Evolutionary conservation across 768 basidiomycete species (phyloP), one percentile per base, ranked within the genome.

Genomic region (Trichaptum fuscoviolaceum): DNA sequence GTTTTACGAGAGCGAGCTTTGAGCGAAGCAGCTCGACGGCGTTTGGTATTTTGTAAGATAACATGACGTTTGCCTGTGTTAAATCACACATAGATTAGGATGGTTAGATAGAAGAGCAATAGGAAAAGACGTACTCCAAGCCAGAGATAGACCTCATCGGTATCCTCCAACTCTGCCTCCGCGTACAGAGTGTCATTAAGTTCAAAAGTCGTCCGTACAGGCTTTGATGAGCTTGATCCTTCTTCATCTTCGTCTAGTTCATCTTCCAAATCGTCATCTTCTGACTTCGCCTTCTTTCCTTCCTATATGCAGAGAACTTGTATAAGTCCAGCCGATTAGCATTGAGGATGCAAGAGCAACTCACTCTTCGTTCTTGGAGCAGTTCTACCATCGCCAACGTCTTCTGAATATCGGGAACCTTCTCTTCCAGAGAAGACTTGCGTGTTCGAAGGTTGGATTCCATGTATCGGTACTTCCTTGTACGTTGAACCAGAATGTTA

Each of bases 381-480:
- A 85, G 92, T 72, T 91, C 87, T 24, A 98, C 93, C 86, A 98
- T 96, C 68, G 83, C 83, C 58, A 99, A 78, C 1, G 96, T 98
- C 80, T 95, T 95, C 72, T 85, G 86, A 73, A 99, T 94, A 75
- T 99, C 97, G 0, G 96, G 96, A 42, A 98, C 95, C 83, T 99
- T 99, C 68, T 93, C 92, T 71, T 95, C 91, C 5, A 98, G 82
- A 20, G 90, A 87, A 63, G 83, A 83, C 64, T 91, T 83, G 60
- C 95, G 85, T 73, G 94, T 90, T 7, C 87, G 80, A 62, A 96
- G 81, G 74, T 87, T 95, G 18, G 86, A 79, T 71, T 99, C 96
- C 96, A 99, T 99, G 79, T 96, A 98, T 63, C 92, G 91, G 82
- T 99, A 99, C 83, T 99, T 99, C 71, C 96, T 61, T 99, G 79